Conservation (phyloP, 2,329 filamentous ascomycete species). For the Aspergillus sp. region DNA sequence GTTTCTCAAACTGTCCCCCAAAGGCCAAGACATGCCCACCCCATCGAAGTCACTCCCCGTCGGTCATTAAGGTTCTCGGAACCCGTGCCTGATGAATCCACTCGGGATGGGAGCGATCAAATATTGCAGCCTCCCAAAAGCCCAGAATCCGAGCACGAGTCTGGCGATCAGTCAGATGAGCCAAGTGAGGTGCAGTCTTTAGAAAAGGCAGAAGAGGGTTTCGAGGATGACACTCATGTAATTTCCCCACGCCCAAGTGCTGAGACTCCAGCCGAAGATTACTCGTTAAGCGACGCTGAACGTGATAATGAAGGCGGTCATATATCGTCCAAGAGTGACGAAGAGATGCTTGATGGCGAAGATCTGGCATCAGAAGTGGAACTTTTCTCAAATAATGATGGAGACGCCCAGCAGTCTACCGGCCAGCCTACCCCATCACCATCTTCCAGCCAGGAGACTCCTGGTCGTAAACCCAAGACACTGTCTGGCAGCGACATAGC, state of each 20-base stretch:
- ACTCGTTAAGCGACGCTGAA: background rate
- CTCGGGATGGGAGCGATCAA: background rate
- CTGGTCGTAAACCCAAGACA: background rate
- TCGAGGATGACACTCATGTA: background rate
- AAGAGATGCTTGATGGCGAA: conserved; percentile 1
- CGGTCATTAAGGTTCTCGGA: background rate
- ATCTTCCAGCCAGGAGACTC: background rate
- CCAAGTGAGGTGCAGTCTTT: background rate
- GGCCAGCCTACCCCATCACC: background rate
- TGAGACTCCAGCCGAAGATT: background rate
- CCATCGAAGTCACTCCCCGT: background rate
- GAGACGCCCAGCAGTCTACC: too few relatives aligned
- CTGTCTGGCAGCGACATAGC: background rate
- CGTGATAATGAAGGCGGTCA: background rate
- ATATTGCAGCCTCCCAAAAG: background rate
- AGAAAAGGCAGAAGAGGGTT: background rate
- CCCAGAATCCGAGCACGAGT: background rate
- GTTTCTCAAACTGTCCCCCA: background rate
- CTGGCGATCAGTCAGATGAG: background rate
- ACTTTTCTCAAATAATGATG: conserved; percentile 10
- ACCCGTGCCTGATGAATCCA: background rate
- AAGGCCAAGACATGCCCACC: background rate
- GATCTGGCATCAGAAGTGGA: conserved; percentile 1
- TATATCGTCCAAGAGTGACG: background rate
- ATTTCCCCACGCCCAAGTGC: background rate